Evolutionary conservation across 148 eudicot genomes (phyloP).

Genomic region (Rhododendron griersonianum): DNA sequence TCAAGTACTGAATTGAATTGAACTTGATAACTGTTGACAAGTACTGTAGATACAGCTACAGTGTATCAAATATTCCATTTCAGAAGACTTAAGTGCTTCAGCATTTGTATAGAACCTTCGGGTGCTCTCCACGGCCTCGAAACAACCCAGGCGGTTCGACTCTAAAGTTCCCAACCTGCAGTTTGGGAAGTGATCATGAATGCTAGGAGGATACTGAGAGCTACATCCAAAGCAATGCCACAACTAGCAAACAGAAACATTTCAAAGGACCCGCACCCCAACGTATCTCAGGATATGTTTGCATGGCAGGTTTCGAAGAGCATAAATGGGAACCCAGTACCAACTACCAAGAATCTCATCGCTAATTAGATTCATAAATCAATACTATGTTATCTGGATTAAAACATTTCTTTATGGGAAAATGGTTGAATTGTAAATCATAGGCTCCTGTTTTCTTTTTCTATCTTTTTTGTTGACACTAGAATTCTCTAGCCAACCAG

Average conservation of each 20-base stretch:
- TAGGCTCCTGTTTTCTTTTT: not conserved
- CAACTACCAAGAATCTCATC: not conserved
- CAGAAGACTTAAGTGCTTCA: not conserved
- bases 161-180: slow-evolving; percentile 95
- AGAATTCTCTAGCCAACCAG: not conserved
- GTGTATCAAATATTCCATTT: not conserved
- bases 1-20: slow-evolving; percentile 10
- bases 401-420: not conserved
- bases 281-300: not conserved
- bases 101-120: slow-evolving; percentile 50
- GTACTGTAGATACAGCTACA: not conserved
- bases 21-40: not conserved
- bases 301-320: not conserved
- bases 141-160: slow-evolving; percentile 99
- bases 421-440: not conserved
- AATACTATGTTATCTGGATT: not conserved
- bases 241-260: slow-evolving; percentile 7
- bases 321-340: not conserved
- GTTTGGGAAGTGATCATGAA: slow-evolving; percentile 9
- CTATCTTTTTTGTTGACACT: not conserved
- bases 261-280: not conserved
- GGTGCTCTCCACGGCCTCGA: slow-evolving; percentile 99
- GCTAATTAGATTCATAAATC: not conserved
- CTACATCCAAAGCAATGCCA: not conserved
- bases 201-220: not conserved